Percentiles rank a stretch among this genome's conserved stretches.
Evolutionary conservation across 2,329 filamentous ascomycete genomes (phyloP).

Genomic region (Penicillium sumatraense): DNA sequence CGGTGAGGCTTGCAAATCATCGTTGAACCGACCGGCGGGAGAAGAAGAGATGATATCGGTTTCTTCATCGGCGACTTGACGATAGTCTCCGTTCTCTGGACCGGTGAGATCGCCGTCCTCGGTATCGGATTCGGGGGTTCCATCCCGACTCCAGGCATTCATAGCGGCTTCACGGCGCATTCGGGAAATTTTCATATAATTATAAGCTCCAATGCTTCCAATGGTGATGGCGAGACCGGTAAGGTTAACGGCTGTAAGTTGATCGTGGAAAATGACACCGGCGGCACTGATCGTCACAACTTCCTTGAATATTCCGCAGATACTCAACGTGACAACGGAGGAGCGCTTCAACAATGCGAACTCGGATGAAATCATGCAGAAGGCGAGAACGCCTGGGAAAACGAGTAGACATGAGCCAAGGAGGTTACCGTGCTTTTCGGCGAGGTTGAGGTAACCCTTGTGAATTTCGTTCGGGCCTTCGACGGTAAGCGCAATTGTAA

Average conservation of each 20-base stretch:
- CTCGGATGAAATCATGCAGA: slow-evolving; percentile 95
- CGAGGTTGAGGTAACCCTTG: slow-evolving; percentile 67
- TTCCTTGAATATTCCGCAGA: slow-evolving; percentile 98
- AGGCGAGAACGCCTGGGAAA: slow-evolving; percentile 89
- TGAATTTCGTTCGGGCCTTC: slow-evolving; percentile 75
- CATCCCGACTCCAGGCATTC: slow-evolving; percentile 38
- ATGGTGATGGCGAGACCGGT: slow-evolving; percentile 88
- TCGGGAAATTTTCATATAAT: slow-evolving; percentile 88
- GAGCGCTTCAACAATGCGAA: slow-evolving; percentile 95
- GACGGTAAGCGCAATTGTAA: slow-evolving; percentile 80
- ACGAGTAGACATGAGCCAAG: slow-evolving; percentile 75
- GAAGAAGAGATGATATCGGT: slow-evolving; percentile 23
- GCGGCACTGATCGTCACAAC: slow-evolving; percentile 93
- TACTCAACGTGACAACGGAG: slow-evolving; percentile 91
- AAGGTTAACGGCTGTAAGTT: slow-evolving; percentile 84
- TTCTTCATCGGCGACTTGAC: slow-evolving; percentile 30
- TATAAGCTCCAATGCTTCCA: slow-evolving; percentile 83
- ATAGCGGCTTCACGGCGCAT: slow-evolving; percentile 78
- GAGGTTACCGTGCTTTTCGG: slow-evolving; percentile 68
- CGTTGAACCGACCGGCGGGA: slow-evolving; percentile 20
- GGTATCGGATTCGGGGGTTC: slow-evolving; percentile 32
- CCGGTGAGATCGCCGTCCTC: slow-evolving; percentile 31
- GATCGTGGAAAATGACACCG: slow-evolving; percentile 84
- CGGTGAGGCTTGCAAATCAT: slow-evolving; percentile 32
- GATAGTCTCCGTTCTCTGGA: slow-evolving; percentile 31